A percentile compares a stretch with the other conserved stretches of the same genome.
Conservation (phyloP, 176 grass and related monocot species). For the Leersia perrieri region DNA sequence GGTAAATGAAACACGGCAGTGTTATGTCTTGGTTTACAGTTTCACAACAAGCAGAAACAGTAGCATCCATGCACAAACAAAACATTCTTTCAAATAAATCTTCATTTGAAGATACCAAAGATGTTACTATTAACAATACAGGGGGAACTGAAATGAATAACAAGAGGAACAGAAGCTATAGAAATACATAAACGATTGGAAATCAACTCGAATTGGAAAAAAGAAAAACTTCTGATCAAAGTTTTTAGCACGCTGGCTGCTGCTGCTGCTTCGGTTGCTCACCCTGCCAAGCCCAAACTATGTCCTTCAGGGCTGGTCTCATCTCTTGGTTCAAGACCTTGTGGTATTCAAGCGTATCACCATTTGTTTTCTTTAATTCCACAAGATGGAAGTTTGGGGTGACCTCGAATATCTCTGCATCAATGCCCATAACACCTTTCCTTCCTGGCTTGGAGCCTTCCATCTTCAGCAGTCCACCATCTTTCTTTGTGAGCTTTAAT, state of each 20-base stretch:
- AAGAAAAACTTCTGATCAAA: background rate
- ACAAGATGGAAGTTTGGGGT: constrained; percentile 84
- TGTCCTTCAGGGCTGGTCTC: constrained; percentile 77
- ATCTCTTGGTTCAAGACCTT: constrained; percentile 77
- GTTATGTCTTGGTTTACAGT: too few species aligned
- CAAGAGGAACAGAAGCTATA: background rate
- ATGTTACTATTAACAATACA: constrained; percentile 7
- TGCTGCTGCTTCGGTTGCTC: constrained; percentile 49
- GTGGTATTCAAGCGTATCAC: constrained; percentile 83
- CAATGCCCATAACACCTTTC: constrained; percentile 81
- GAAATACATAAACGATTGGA: constrained; percentile 12
- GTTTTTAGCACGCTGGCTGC: constrained; percentile 3
- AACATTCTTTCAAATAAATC: constrained; percentile 8
- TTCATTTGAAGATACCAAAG: background rate
- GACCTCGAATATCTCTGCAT: constrained; percentile 92
- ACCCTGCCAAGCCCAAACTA: constrained; percentile 98
- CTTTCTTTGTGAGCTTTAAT: constrained; percentile 91
- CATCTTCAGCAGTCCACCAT: constrained; percentile 76
- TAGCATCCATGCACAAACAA: background rate
- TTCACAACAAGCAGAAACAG: background rate
- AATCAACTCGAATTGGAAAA: background rate
- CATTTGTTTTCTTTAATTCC: constrained; percentile 83
- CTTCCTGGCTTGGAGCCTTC: constrained; percentile 67
- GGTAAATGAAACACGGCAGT: background rate
- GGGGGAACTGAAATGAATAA: constrained; percentile 1